Evolutionary conservation across 2,329 filamentous ascomycete species (phyloP).

Genomic region (Orbilia oligospora): DNA sequence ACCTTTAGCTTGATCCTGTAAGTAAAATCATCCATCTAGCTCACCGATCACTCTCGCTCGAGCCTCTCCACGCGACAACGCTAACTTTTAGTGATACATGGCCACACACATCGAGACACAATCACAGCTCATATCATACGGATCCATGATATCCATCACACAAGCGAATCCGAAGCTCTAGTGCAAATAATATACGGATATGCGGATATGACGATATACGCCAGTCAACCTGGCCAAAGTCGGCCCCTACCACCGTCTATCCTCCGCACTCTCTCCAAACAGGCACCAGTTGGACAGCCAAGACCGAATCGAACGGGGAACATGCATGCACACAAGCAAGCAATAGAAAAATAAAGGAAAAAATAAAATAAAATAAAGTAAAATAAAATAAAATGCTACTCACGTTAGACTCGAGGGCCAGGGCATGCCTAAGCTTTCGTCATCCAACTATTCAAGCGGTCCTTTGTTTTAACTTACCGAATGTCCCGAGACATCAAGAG

Average conservation of each 20-base stretch:
- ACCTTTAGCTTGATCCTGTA: not conserved
- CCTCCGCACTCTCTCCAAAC: slow-evolving; percentile 23
- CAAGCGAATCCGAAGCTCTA: slow-evolving; percentile 49
- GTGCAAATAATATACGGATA: no score
- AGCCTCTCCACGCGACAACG: slow-evolving; percentile 18
- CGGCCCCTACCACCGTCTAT: slow-evolving; percentile 10
- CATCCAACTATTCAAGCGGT: slow-evolving; percentile 31
- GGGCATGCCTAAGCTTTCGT: slow-evolving; percentile 21
- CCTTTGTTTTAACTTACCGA: slow-evolving; percentile 35
- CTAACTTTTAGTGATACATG: not conserved
- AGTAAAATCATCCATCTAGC: not conserved
- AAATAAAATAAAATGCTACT: not conserved
- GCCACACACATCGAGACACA: not conserved
- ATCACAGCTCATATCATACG: not conserved
- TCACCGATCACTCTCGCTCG: slow-evolving; percentile 10
- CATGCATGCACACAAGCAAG: slow-evolving; percentile 25
- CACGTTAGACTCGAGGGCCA: not conserved
- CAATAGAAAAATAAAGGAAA: not conserved
- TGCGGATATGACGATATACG: slow-evolving; percentile 45
- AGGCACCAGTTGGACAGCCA: slow-evolving; percentile 34
- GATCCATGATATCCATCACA: not conserved
- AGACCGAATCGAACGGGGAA: slow-evolving; percentile 24
- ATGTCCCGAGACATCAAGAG: slow-evolving; percentile 41
- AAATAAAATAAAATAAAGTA: no score
- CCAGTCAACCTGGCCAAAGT: slow-evolving; percentile 18